These are phyloP conservation scores for Butyriboletus appendiculatus DNA, from an alignment of 1,284 basidiomycete species.

Conservation along the genomic window DNA sequence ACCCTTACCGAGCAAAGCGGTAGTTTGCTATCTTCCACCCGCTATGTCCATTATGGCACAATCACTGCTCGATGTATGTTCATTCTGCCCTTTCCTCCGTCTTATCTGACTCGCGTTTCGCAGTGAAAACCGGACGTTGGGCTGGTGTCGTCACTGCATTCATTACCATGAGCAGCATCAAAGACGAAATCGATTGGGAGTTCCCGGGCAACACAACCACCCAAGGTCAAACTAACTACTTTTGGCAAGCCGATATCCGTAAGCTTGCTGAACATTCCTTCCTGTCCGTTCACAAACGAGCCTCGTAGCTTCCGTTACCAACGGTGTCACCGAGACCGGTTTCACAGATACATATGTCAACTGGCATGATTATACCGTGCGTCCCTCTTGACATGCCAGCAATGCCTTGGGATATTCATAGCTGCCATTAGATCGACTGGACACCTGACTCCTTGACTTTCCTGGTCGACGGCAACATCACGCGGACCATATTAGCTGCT, in stretches of 20 bases:
- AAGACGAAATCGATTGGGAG: conserved; percentile 89
- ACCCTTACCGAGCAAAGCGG: conserved; percentile 69
- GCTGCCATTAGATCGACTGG: conserved; percentile 67
- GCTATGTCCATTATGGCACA: conserved; percentile 79
- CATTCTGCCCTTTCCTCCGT: background rate
- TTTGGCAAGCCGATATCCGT: conserved; percentile 78
- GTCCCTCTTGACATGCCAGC: conserved; percentile 22
- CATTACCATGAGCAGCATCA: conserved; percentile 83
- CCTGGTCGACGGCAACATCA: conserved; percentile 66
- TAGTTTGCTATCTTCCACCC: conserved; percentile 75
- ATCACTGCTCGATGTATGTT: conserved; percentile 67
- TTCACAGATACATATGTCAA: conserved; percentile 63
- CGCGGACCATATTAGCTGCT: conserved; percentile 65
- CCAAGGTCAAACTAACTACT: conserved; percentile 75
- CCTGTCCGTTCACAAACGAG: background rate
- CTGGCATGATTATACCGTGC: conserved; percentile 77
- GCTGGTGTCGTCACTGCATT: conserved; percentile 79
- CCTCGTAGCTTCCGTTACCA: conserved; percentile 39
- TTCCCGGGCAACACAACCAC: conserved; percentile 64
- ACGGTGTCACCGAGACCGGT: conserved; percentile 48
- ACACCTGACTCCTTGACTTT: conserved; percentile 66
- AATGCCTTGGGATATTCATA: background rate
- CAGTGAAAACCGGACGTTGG: conserved; percentile 73
- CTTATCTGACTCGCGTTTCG: background rate
- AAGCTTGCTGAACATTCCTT: conserved; percentile 31